A percentile compares a stretch with the other conserved stretches of the same genome.
phyloP scores from a whole-genome alignment of 768 basidiomycete species.

The Rhizopogon salebrosus region DNA sequence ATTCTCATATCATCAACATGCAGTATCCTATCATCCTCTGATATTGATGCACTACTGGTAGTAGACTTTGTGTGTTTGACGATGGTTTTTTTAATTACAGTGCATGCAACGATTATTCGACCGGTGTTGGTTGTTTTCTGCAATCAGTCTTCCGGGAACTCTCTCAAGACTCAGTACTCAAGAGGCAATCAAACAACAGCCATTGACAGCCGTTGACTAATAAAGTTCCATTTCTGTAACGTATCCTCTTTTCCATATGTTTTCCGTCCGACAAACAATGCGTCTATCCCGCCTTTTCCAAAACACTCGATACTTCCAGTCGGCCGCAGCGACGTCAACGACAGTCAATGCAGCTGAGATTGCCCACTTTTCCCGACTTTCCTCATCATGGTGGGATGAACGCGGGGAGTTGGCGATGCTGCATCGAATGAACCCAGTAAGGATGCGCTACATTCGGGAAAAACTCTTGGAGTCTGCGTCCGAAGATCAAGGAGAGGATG shows the following conservation, averaged over 20 bases:
- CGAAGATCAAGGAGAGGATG: conserved; percentile 43
- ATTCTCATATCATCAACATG: neutral
- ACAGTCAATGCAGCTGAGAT: conserved; percentile 75
- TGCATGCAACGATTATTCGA: too few relatives aligned
- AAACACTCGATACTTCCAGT: conserved; percentile 15
- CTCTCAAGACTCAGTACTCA: too few relatives aligned
- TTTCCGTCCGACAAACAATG: conserved; percentile 12
- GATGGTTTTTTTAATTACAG: too few relatives aligned
- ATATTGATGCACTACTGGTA: too few relatives aligned
- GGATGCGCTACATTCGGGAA: conserved; percentile 77
- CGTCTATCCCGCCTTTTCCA: conserved; percentile 3
- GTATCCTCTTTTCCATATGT: too few relatives aligned
- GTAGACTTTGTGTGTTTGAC: too few relatives aligned
- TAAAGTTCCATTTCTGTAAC: too few relatives aligned
- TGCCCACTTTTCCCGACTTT: conserved; percentile 82
- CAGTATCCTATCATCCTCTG: neutral
- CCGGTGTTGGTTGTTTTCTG: too few relatives aligned
- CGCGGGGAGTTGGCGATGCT: conserved; percentile 83
- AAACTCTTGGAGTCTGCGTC: conserved; percentile 62
- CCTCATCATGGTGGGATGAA: conserved; percentile 95
- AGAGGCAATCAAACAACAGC: too few relatives aligned
- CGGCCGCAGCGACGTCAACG: conserved; percentile 11
- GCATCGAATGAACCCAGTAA: conserved; percentile 92
- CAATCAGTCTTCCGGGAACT: too few relatives aligned
- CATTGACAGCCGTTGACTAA: too few relatives aligned